A percentile compares a stretch with the other conserved stretches of the same genome.
These are phyloP conservation scores for Phaeosphaeria sp. DNA, from an alignment of 2,329 filamentous ascomycete genomes.

Conservation along the genomic window DNA sequence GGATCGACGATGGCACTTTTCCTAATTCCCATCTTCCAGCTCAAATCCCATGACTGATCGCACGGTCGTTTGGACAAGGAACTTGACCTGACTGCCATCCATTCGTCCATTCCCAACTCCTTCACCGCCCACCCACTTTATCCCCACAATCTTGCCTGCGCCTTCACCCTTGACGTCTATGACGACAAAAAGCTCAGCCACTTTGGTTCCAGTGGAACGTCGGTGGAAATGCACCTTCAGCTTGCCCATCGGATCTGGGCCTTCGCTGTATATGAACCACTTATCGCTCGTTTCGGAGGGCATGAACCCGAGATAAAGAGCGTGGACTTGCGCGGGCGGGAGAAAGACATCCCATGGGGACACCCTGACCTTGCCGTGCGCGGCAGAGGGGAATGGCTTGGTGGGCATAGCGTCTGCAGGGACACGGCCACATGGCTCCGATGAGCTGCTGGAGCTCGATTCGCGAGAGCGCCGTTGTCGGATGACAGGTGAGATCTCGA, in stretches of 20 bases:
- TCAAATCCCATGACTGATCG: constrained; percentile 32
- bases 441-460: constrained; percentile 3
- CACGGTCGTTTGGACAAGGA: constrained; percentile 33
- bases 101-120: constrained; percentile 31
- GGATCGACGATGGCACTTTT: background rate
- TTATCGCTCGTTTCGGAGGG: constrained; percentile 34
- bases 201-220: constrained; percentile 41
- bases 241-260: constrained; percentile 40
- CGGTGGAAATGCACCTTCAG: constrained; percentile 45
- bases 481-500: constrained; percentile 10
- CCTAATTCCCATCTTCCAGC: constrained; percentile 54
- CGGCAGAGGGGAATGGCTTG: constrained; percentile 22
- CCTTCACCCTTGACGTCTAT: constrained; percentile 45
- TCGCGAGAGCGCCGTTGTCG: constrained; percentile 1
- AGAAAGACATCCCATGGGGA: constrained; percentile 41
- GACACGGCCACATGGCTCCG: constrained; percentile 13
- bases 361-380: background rate
- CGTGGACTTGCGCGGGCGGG: constrained; percentile 35
- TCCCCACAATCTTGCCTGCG: constrained; percentile 42
- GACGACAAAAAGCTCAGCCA: constrained; percentile 43
- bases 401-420: constrained; percentile 23
- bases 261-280: constrained; percentile 46
- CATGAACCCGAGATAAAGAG: constrained; percentile 37
- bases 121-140: constrained; percentile 42
- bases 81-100: constrained; percentile 38